Evolutionary conservation across 208 protist genomes (phyloP).

Genomic region (Blechomonas ayalai): DNA sequence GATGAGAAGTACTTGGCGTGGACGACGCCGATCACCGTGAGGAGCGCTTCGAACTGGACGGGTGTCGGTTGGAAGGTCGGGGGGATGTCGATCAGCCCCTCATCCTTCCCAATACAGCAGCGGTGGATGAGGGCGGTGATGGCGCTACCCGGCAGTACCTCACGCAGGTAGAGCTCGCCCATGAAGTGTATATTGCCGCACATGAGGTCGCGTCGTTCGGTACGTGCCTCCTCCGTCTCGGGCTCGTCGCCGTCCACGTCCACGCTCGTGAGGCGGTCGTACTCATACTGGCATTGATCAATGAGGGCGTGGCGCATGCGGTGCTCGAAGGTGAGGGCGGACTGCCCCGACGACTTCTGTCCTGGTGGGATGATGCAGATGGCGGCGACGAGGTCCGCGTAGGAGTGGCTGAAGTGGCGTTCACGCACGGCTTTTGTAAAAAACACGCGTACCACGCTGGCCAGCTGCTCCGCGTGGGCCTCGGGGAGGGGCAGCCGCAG

Average conservation of each 20-base stretch:
- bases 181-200: constrained; percentile 76
- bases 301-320: constrained; percentile 62
- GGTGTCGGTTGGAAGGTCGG: constrained; percentile 59
- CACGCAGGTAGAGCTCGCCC: constrained; percentile 60
- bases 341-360: constrained; percentile 24
- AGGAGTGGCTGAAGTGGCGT: constrained; percentile 59
- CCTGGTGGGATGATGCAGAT: constrained; percentile 41
- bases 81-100: constrained; percentile 31
- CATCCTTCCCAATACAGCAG: constrained; percentile 29
- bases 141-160: constrained; percentile 51
- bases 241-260: constrained; percentile 4
- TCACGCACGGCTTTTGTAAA: constrained; percentile 74
- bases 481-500: constrained; percentile 78
- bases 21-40: constrained; percentile 36
- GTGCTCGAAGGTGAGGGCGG: constrained; percentile 55
- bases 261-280: constrained; percentile 1
- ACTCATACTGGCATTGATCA: constrained; percentile 51
- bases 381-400: constrained; percentile 59
- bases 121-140: constrained; percentile 50
- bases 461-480: constrained; percentile 54
- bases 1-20: constrained; percentile 48
- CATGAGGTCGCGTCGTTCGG: constrained; percentile 33
- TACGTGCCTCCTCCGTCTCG: constrained; percentile 1
- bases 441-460: constrained; percentile 71
- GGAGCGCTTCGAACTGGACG: constrained; percentile 62